These are phyloP conservation scores for Rhodosporidiobolus sp. DNA, from an alignment of 768 basidiomycete genomes.

Conservation along the genomic window DNA sequence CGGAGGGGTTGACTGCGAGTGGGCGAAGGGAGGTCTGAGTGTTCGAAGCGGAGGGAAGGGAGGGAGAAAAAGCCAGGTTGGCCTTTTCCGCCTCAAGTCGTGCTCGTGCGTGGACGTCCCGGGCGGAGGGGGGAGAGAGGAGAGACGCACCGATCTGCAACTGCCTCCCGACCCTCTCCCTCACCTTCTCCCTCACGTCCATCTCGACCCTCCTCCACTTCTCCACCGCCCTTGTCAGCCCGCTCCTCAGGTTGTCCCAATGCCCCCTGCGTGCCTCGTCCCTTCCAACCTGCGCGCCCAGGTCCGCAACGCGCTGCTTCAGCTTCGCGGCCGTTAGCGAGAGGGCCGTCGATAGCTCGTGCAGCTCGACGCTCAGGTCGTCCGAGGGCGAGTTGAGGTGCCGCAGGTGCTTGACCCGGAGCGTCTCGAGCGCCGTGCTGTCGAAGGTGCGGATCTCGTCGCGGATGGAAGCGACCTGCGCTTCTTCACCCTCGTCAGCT, in stretches of 20 bases:
- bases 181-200: slow-evolving; percentile 17
- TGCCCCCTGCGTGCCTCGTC: slow-evolving; percentile 26
- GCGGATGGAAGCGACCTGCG: slow-evolving; percentile 21
- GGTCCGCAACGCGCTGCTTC: not conserved
- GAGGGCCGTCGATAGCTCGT: not conserved
- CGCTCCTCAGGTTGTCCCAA: slow-evolving; percentile 26
- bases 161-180: slow-evolving; percentile 25
- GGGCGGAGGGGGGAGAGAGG: not conserved
- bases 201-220: slow-evolving; percentile 20
- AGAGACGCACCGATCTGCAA: slow-evolving; percentile 13
- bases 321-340: not conserved
- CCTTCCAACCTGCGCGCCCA: slow-evolving; percentile 11
- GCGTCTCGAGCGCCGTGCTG: not conserved
- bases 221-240: slow-evolving; percentile 12
- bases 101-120: too few relatives aligned
- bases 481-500: not conserved
- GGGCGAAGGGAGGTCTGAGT: not conserved
- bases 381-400: slow-evolving; percentile 6
- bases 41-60: too few relatives aligned
- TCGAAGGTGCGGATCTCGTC: slow-evolving; percentile 16
- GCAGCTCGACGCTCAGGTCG: slow-evolving; percentile 10
- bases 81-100: too few relatives aligned
- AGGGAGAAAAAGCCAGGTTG: too few relatives aligned
- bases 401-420: not conserved
- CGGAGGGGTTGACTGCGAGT: slow-evolving; percentile 24